Percentiles rank a stretch among this genome's conserved stretches.
Conservation (phyloP, 2,329 filamentous ascomycete genomes). For the Neonectria hederae region DNA sequence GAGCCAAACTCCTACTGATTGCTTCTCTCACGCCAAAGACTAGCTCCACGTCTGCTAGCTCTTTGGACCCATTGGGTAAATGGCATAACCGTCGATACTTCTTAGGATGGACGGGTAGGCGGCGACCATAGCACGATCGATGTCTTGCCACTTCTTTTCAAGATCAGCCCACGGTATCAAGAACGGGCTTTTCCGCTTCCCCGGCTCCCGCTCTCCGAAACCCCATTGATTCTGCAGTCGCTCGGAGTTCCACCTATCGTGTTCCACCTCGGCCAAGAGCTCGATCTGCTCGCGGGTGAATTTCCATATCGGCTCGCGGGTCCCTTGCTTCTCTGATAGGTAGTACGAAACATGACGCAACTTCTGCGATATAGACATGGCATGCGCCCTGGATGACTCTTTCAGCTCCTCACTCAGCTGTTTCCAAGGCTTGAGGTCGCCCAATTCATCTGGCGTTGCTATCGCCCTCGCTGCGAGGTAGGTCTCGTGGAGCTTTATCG, state of each 20-base stretch:
- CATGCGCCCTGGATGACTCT: conserved; percentile 1
- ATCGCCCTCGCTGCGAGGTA: background rate
- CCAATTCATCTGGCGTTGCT: background rate
- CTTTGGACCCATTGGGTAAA: background rate
- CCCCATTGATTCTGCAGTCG: conserved; percentile 2
- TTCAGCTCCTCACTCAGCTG: background rate
- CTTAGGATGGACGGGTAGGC: background rate
- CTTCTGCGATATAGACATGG: background rate
- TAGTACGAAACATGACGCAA: background rate
- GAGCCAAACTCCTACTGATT: background rate
- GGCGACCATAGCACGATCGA: background rate
- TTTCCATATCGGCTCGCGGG: background rate
- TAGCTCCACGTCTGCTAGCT: background rate
- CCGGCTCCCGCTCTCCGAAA: background rate
- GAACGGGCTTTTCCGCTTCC: conserved; percentile 2
- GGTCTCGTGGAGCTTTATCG: background rate
- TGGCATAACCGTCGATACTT: background rate
- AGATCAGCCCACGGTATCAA: conserved; percentile 1
- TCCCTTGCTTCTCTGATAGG: conserved; percentile 1
- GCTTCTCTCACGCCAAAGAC: background rate
- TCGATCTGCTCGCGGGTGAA: background rate
- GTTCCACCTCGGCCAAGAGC: background rate
- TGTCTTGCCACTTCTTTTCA: background rate
- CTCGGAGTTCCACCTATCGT: conserved; percentile 1
- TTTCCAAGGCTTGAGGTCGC: background rate